phyloP scores from a whole-genome alignment of 306 rosid genomes.

The Crataegus laevigata region DNA sequence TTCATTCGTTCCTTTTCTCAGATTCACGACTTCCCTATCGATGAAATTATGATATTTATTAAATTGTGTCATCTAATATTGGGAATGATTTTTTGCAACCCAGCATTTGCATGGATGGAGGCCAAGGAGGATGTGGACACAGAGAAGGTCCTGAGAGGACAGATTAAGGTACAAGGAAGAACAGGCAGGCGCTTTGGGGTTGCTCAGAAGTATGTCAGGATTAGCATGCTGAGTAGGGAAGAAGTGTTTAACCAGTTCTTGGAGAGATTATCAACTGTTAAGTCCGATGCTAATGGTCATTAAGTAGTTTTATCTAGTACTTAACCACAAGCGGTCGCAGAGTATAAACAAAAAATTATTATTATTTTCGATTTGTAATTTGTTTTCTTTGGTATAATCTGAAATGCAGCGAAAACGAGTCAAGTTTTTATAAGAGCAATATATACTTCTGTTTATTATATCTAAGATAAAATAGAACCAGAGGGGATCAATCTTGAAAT shows the following conservation, averaged over 20 bases:
- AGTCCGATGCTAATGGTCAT: constrained; percentile 1
- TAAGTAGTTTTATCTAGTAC: neutral
- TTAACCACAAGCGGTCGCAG: neutral
- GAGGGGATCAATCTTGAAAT: too few species aligned
- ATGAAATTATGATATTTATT: too few species aligned
- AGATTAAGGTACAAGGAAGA: constrained; percentile 31
- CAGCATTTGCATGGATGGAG: constrained; percentile 82
- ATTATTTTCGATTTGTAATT: too few species aligned
- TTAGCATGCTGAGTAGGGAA: constrained; percentile 48
- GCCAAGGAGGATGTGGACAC: constrained; percentile 36
- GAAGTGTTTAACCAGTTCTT: constrained; percentile 39
- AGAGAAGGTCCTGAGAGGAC: constrained; percentile 29
- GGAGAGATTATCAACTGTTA: constrained; percentile 31
- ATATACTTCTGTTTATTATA: too few species aligned
- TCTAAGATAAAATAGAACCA: too few species aligned
- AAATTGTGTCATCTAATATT: neutral
- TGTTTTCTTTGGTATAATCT: too few species aligned
- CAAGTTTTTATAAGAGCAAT: too few species aligned
- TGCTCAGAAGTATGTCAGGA: constrained; percentile 32
- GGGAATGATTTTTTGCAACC: neutral
- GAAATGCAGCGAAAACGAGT: too few species aligned
- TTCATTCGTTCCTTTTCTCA: too few species aligned
- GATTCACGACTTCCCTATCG: too few species aligned
- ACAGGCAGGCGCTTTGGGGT: constrained; percentile 59
- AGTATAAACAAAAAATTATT: neutral